A percentile compares a stretch with the other conserved stretches of the same genome.
Conservation (phyloP, 1,139 yeast species). For the Zhuliangozyma parablackwelliae region DNA sequence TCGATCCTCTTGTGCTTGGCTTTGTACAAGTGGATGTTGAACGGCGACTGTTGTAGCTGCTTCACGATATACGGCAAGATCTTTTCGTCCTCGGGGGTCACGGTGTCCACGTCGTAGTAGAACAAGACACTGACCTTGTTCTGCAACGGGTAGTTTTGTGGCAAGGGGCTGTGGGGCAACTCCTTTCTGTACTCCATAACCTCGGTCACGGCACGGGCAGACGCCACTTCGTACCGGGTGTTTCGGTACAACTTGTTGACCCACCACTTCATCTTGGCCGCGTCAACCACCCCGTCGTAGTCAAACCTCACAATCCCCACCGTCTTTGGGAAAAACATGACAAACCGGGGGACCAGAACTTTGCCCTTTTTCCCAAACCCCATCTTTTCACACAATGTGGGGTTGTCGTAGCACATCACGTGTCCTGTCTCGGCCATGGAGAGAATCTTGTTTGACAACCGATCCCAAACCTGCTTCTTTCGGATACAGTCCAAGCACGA, state of each 20-base stretch:
- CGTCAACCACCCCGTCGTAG: constrained; percentile 22
- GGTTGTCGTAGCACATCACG: constrained; percentile 52
- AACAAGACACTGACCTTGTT: constrained; percentile 49
- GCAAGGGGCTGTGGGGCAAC: constrained; percentile 30
- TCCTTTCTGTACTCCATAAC: constrained; percentile 35
- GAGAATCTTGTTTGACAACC: constrained; percentile 46
- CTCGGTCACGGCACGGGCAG: constrained; percentile 34
- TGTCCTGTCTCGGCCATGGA: constrained; percentile 49
- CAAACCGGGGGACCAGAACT: constrained; percentile 20
- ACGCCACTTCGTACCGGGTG: constrained; percentile 35
- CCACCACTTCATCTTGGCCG: constrained; percentile 31
- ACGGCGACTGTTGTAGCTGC: constrained; percentile 52
- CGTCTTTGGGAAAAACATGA: constrained; percentile 38
- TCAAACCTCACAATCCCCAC: constrained; percentile 34
- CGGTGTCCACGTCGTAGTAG: constrained; percentile 48
- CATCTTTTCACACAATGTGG: constrained; percentile 45
- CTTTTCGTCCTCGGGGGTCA: constrained; percentile 56
- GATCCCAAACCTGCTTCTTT: constrained; percentile 54
- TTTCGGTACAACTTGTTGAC: constrained; percentile 31
- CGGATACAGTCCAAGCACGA: constrained; percentile 48
- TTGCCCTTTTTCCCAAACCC: constrained; percentile 17
- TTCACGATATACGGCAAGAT: constrained; percentile 57
- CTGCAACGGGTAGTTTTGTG: constrained; percentile 37
- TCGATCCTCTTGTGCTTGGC: constrained; percentile 45
- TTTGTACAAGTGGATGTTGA: constrained; percentile 50